Evolutionary conservation across 2,329 filamentous ascomycete genomes (phyloP).

Genomic region (Aureobasidium sp.): DNA sequence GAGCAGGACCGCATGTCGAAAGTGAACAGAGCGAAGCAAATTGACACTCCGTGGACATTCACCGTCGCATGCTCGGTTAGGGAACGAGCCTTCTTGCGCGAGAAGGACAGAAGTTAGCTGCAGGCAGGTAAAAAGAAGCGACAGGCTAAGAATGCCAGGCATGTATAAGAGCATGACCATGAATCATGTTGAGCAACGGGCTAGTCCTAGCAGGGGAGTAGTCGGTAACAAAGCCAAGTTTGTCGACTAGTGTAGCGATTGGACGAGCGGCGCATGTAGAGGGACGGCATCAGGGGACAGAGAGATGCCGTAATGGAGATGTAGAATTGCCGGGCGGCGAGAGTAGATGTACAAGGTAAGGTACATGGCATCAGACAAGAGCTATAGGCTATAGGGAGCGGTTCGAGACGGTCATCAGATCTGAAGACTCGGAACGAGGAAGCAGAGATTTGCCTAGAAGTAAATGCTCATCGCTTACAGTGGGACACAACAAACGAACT

Average conservation of each 20-base stretch:
- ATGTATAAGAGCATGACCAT: conserved; percentile 7
- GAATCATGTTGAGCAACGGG: conserved; percentile 1
- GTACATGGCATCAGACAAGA: not conserved
- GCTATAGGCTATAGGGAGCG: no score
- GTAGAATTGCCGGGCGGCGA: not conserved
- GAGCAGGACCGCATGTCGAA: not conserved
- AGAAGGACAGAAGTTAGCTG: not conserved
- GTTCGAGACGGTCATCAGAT: not conserved
- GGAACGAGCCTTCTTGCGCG: not conserved
- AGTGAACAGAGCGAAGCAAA: not conserved
- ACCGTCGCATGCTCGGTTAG: not conserved
- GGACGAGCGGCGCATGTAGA: not conserved
- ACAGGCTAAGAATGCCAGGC: not conserved
- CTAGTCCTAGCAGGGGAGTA: not conserved
- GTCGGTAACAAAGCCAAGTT: not conserved
- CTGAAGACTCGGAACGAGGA: not conserved
- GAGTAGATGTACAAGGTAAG: not conserved
- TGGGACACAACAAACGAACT: not conserved
- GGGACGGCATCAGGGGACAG: not conserved
- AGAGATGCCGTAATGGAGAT: not conserved
- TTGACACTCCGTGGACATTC: not conserved
- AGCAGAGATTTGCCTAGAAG: not conserved
- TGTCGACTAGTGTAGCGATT: not conserved
- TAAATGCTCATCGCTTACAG: not conserved
- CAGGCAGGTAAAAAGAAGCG: conserved; percentile 2